Evolutionary conservation across 495 filamentous ascomycete genomes (phyloP).

Genomic region (Ramalina peruviana): DNA sequence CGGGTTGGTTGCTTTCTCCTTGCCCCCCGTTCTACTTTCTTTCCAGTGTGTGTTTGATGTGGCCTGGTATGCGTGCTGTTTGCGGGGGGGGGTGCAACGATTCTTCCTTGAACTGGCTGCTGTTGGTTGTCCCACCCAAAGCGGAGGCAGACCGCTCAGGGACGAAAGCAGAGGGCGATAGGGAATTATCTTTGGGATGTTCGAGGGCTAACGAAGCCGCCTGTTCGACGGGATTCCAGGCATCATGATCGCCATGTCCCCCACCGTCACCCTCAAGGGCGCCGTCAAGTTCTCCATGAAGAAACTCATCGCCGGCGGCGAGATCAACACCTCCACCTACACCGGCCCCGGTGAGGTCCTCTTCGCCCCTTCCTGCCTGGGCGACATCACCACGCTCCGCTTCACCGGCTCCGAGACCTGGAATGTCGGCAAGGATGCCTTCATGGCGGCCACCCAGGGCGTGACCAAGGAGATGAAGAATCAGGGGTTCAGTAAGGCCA

Average conservation of each 20-base stretch:
- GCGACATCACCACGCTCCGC: conserved; percentile 73
- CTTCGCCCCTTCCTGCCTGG: conserved; percentile 63
- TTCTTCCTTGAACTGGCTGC: too few species aligned
- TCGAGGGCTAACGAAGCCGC: too few species aligned
- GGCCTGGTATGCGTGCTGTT: neutral
- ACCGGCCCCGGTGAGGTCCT: conserved; percentile 88
- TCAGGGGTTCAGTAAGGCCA: conserved; percentile 76
- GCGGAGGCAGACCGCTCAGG: too few species aligned
- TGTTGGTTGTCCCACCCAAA: too few species aligned
- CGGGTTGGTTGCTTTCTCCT: conserved; percentile 39
- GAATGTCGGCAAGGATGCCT: conserved; percentile 71
- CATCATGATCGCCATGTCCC: conserved; percentile 90
- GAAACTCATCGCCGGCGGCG: conserved; percentile 69
- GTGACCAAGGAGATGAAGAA: conserved; percentile 71
- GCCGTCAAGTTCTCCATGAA: conserved; percentile 67
- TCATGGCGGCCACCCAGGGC: conserved; percentile 63
- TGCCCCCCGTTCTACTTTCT: neutral
- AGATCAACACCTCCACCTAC: conserved; percentile 66
- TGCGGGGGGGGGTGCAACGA: too few species aligned
- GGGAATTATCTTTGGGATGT: too few species aligned
- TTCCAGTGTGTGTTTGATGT: neutral
- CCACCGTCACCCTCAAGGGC: conserved; percentile 71
- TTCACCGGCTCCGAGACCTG: conserved; percentile 56
- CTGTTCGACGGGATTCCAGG: too few species aligned
- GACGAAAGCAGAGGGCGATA: too few species aligned